Evolutionary conservation across 495 filamentous ascomycete genomes (phyloP), one percentile per base, ranked within the genome.

Genomic region (Xylaria grammica): DNA sequence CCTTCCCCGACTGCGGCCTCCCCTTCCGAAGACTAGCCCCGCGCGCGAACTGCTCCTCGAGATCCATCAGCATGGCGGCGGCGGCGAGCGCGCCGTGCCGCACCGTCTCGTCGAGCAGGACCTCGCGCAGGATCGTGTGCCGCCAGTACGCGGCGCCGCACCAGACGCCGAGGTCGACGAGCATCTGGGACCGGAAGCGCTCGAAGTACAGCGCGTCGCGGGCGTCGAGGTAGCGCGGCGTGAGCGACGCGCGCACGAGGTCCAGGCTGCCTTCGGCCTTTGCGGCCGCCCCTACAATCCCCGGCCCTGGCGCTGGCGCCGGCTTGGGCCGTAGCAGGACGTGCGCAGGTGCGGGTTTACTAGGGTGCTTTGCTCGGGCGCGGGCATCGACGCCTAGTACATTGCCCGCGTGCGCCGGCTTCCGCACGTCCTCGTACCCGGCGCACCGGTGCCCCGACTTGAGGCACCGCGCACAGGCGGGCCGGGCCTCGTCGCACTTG

Each of bases 401-500:
- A n/a, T n/a, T n/a, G n/a, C n/a, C n/a, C n/a, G n/a, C n/a, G n/a
- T n/a, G n/a, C n/a, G n/a, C n/a, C n/a, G n/a, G n/a, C n/a, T n/a
- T n/a, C n/a, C n/a, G n/a, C n/a, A 3, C 15, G 6, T 64, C 67
- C 4, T 76, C 80, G 62, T 86, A 87, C 20, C 85, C 85, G 61
- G 81, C 85, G 69, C 86, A 89, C 34, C 74, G 68, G 22, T 84
- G 78, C 29, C 85, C 80, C 9, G 83, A 78, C 59, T 77, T 84
- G 40, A 81, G 69, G 66, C 86, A 89, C 58, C 79, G 77, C 20
- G 73, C 74, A 66, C 86, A 89, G n/a, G 69, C 78, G 36, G 85
- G 86, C 58, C 82, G 81, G 13, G 68, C 73, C 70, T 89, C 86
- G 62, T 86, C 85, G 54, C 86, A 89, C 71, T 89, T 87, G 57